A percentile compares a stretch with the other conserved stretches of the same genome.
phyloP scores from a whole-genome alignment of 805 yeast species.

The Lipomyces starkeyi region DNA sequence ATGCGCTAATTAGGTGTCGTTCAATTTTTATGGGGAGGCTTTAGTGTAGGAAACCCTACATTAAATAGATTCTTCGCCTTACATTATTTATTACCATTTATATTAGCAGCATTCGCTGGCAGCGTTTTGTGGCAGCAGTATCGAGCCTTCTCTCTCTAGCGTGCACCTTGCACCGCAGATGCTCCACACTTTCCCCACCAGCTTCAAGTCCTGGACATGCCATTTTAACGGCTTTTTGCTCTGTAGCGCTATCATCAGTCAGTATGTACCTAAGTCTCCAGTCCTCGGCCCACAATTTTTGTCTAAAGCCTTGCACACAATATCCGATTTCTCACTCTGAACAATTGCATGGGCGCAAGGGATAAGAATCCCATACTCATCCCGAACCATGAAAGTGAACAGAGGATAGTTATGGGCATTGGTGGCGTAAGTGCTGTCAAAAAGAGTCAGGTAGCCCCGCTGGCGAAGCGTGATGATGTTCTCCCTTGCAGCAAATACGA shows the following conservation, averaged over 20 bases:
- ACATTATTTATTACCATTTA: too few species aligned
- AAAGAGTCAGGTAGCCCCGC: neutral
- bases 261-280: too few species aligned
- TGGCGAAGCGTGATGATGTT: neutral
- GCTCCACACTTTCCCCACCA: neutral
- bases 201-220: too few species aligned
- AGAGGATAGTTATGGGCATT: neutral
- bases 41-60: too few species aligned
- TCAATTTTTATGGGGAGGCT: too few species aligned
- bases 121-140: too few species aligned
- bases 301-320: too few species aligned
- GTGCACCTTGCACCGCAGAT: neutral
- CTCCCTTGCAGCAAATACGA: neutral
- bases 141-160: neutral
- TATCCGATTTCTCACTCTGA: neutral
- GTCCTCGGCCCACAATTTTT: too few species aligned
- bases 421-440: neutral
- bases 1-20: neutral
- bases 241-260: too few species aligned
- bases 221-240: too few species aligned
- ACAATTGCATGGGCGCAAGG: neutral
- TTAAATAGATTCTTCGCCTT: too few species aligned
- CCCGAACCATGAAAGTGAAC: conserved; percentile 2
- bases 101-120: too few species aligned
- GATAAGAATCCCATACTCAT: neutral